These are phyloP conservation scores for Triticum timopheevii DNA, from an alignment of 176 grass and related monocot genomes.

Conservation along the genomic window DNA sequence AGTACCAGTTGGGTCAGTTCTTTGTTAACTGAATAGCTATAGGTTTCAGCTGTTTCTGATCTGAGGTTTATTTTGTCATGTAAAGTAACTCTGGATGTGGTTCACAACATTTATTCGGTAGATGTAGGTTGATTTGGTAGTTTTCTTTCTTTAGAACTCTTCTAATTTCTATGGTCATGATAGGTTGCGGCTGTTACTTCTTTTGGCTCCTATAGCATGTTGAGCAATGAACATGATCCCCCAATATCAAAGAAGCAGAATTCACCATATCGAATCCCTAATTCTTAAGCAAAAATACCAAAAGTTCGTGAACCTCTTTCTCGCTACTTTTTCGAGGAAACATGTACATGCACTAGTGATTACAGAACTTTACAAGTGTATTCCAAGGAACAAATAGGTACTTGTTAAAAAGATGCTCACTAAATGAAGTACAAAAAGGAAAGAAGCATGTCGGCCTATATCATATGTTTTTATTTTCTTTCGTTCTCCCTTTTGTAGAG, in stretches of 20 bases:
- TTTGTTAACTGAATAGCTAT: neutral
- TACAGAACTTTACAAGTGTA: neutral
- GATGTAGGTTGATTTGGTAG: neutral
- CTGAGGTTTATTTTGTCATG: neutral
- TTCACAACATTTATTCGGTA: neutral
- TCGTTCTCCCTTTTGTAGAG: neutral
- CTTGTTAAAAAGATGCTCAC: neutral
- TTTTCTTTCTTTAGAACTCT: neutral
- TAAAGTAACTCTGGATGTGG: neutral
- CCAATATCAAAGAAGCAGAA: neutral
- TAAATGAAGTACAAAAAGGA: neutral
- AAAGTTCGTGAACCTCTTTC: neutral
- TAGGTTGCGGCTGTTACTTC: neutral
- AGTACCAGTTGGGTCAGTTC: neutral
- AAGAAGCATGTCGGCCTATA: too few species aligned
- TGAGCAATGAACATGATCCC: neutral
- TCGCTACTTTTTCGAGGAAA: neutral
- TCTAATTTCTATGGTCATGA: neutral
- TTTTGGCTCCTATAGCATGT: neutral
- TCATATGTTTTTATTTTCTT: neutral
- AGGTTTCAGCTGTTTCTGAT: neutral
- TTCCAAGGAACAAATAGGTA: constrained; percentile 5
- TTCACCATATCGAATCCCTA: neutral
- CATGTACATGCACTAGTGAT: neutral
- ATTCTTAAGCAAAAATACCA: neutral